Evolutionary conservation across 257 asterid genomes (phyloP).

Genomic region (Ilex asprella): DNA sequence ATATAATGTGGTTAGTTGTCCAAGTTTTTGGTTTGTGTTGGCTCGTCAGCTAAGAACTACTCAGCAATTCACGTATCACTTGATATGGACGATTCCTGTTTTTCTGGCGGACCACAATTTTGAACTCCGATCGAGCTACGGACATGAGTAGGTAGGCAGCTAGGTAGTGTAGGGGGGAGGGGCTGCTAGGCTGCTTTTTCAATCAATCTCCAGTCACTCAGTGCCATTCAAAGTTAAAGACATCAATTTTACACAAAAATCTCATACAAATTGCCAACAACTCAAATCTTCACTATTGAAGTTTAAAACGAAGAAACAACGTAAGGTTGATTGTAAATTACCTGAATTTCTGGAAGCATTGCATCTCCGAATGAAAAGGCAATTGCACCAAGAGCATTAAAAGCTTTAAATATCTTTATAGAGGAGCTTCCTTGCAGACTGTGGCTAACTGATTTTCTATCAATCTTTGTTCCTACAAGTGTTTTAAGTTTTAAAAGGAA

Average conservation of each 20-base stretch:
- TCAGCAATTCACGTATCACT: no score
- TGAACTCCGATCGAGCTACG: no score
- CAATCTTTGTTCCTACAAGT: slow-evolving; percentile 34
- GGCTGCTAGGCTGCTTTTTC: no score
- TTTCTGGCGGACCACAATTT: no score
- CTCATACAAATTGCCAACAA: not conserved
- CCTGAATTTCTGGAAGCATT: slow-evolving; percentile 67
- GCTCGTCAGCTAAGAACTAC: not conserved
- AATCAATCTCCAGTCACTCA: no score
- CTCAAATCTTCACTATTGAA: not conserved
- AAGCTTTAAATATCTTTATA: slow-evolving; percentile 35
- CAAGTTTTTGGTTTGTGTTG: not conserved
- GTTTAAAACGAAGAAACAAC: not conserved
- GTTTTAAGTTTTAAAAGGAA: not conserved
- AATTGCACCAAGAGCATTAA: slow-evolving; percentile 52
- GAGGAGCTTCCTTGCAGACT: slow-evolving; percentile 38
- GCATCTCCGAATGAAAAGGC: slow-evolving; percentile 72
- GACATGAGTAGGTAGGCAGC: no score
- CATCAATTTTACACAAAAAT: no score
- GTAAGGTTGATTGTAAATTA: not conserved
- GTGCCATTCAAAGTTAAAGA: no score
- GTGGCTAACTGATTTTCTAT: slow-evolving; percentile 27
- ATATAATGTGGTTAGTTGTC: not conserved
- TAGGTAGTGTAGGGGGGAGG: no score
- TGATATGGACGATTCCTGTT: no score